Percentiles rank a stretch among this genome's conserved stretches.
These are phyloP conservation scores for Lignosus rhinocerotis DNA, from an alignment of 1,284 basidiomycete species.

Conservation along the genomic window DNA sequence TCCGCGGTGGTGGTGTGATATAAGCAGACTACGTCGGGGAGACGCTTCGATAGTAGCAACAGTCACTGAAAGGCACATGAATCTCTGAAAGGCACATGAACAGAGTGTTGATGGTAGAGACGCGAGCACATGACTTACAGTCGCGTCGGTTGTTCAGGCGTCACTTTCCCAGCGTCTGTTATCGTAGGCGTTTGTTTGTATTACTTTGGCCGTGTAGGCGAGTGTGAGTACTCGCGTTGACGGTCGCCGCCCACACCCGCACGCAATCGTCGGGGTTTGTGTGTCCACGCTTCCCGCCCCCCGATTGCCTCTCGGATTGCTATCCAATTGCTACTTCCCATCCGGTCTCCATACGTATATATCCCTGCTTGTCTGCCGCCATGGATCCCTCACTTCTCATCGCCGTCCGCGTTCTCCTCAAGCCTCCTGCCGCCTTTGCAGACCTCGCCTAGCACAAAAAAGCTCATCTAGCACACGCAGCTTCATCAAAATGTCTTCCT, in stretches of 20 bases:
- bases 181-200: constrained; percentile 14
- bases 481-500: constrained; percentile 8
- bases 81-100: too few relatives aligned
- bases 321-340: constrained; percentile 7
- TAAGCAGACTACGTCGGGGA: too few relatives aligned
- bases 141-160: background rate
- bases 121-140: background rate
- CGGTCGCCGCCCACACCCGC: background rate
- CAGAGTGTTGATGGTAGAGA: background rate
- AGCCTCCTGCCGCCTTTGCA: background rate
- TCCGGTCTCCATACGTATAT: background rate
- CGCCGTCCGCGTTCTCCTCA: background rate
- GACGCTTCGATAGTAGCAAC: too few relatives aligned
- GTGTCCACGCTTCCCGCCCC: background rate
- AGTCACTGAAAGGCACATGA: too few relatives aligned
- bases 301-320: constrained; percentile 7
- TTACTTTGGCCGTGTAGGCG: constrained; percentile 6
- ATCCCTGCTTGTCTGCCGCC: constrained; percentile 1
- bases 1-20: too few relatives aligned
- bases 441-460: background rate
- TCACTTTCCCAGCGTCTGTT: constrained; percentile 3
- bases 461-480: background rate
- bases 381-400: constrained; percentile 11
- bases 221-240: background rate
- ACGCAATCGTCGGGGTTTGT: background rate